Conservation (phyloP, 2,329 filamentous ascomycete species). For the Microsporum ferrugineum region DNA sequence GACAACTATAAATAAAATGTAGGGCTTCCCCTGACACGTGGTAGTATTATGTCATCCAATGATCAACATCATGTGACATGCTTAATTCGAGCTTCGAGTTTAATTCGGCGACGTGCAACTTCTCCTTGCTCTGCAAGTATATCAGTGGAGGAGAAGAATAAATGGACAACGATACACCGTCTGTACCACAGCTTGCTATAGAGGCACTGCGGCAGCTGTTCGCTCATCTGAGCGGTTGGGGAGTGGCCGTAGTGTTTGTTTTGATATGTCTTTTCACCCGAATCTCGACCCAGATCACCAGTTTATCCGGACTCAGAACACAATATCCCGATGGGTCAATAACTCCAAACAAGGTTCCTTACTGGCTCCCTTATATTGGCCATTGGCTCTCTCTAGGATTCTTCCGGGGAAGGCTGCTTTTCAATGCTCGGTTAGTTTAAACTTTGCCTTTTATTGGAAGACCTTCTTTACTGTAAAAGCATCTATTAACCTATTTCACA, state of each 20-base stretch:
- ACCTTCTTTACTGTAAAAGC: not conserved
- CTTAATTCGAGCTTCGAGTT: not conserved
- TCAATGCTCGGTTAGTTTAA: conserved; percentile 30
- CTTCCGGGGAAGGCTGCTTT: conserved; percentile 36
- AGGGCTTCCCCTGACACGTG: conserved; percentile 1
- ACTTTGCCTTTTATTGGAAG: not conserved
- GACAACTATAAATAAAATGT: not conserved
- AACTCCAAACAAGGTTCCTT: conserved; percentile 41
- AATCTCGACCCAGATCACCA: conserved; percentile 27
- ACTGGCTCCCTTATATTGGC: conserved; percentile 50
- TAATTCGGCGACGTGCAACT: not conserved
- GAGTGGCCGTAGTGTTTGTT: conserved; percentile 21
- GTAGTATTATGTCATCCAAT: not conserved
- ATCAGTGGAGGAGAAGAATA: not conserved
- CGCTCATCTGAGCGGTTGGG: conserved; percentile 16
- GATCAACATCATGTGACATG: not conserved
- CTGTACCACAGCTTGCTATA: conserved; percentile 5
- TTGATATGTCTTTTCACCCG: conserved; percentile 30
- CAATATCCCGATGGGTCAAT: conserved; percentile 19
- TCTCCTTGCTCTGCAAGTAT: not conserved
- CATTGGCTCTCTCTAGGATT: conserved; percentile 42
- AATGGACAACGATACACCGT: not conserved
- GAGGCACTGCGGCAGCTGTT: conserved; percentile 1
- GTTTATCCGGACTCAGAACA: conserved; percentile 15
- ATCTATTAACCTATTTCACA: conserved; percentile 2